Percentiles rank a stretch among this genome's conserved stretches.
Conservation (phyloP, 306 rosid genomes). For the Cucumis cinereus region DNA sequence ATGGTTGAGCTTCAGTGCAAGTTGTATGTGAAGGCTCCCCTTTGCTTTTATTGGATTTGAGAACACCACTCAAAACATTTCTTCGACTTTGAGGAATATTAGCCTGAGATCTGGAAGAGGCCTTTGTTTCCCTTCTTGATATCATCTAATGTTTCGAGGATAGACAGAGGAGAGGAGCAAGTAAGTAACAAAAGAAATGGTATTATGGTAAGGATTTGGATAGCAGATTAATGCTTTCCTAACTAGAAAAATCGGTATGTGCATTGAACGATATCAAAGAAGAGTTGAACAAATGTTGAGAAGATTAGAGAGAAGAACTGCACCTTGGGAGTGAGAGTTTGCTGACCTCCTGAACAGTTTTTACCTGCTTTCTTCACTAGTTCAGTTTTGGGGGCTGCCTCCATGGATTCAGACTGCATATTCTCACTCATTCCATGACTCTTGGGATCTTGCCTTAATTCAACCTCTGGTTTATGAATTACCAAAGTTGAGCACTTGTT, state of each 20-base stretch:
- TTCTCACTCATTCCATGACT: conserved; percentile 11
- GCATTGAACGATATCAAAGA: background rate
- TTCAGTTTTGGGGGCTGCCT: conserved; percentile 16
- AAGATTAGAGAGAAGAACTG: background rate
- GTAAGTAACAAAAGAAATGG: background rate
- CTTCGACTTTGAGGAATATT: conserved; percentile 14
- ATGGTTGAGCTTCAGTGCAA: conserved; percentile 13
- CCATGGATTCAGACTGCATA: conserved; percentile 14
- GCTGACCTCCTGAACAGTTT: conserved; percentile 18
- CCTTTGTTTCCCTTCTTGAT: conserved; percentile 22
- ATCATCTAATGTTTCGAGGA: conserved; percentile 13
- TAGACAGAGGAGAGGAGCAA: background rate
- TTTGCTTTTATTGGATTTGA: conserved; percentile 18
- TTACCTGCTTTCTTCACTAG: conserved; percentile 14
- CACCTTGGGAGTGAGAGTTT: conserved; percentile 33
- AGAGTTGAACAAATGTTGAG: conserved; percentile 1
- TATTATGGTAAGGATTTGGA: background rate
- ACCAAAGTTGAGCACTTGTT: conserved; percentile 8
- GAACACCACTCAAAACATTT: conserved; percentile 13
- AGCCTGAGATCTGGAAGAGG: conserved; percentile 13
- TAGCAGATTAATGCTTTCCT: background rate
- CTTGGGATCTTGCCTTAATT: background rate
- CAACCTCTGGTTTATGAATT: conserved; percentile 4
- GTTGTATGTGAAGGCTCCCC: conserved; percentile 25
- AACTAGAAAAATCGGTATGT: background rate